Conservation (phyloP, 768 basidiomycete species). For the Fibroporia radiculosa region DNA sequence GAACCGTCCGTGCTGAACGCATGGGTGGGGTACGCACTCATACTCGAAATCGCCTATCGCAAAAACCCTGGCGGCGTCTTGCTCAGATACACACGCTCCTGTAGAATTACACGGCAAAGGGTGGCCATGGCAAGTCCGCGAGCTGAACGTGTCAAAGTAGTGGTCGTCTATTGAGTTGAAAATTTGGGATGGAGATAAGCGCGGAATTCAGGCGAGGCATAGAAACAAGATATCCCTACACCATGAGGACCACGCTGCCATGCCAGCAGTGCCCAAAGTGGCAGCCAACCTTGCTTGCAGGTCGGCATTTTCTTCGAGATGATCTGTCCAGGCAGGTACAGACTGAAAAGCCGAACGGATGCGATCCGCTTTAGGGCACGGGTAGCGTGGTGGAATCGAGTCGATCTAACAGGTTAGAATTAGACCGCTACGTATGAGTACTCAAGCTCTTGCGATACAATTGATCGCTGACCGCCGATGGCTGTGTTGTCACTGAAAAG, state of each 20-base stretch:
- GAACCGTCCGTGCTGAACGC: not conserved
- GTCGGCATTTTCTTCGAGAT: slow-evolving; percentile 28
- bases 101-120: slow-evolving; percentile 37
- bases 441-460: not conserved
- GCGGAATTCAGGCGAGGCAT: slow-evolving; percentile 1
- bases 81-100: slow-evolving; percentile 33
- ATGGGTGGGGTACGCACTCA: slow-evolving; percentile 22
- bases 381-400: slow-evolving; percentile 37
- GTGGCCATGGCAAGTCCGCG: slow-evolving; percentile 38
- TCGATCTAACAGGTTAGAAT: slow-evolving; percentile 35
- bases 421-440: not conserved
- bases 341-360: slow-evolving; percentile 35
- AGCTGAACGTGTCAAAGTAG: slow-evolving; percentile 45
- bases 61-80: slow-evolving; percentile 29
- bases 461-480: slow-evolving; percentile 26
- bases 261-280: slow-evolving; percentile 32
- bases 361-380: slow-evolving; percentile 32
- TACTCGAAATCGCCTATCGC: slow-evolving; percentile 33
- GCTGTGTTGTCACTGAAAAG: slow-evolving; percentile 36
- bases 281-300: slow-evolving; percentile 31
- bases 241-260: slow-evolving; percentile 39
- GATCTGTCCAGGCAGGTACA: slow-evolving; percentile 39
- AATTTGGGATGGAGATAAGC: not conserved
- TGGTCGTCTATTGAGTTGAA: slow-evolving; percentile 31
- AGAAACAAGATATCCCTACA: slow-evolving; percentile 24